phyloP scores from a whole-genome alignment of 2,329 filamentous ascomycete genomes.

The Trichoderma oligosporum region DNA sequence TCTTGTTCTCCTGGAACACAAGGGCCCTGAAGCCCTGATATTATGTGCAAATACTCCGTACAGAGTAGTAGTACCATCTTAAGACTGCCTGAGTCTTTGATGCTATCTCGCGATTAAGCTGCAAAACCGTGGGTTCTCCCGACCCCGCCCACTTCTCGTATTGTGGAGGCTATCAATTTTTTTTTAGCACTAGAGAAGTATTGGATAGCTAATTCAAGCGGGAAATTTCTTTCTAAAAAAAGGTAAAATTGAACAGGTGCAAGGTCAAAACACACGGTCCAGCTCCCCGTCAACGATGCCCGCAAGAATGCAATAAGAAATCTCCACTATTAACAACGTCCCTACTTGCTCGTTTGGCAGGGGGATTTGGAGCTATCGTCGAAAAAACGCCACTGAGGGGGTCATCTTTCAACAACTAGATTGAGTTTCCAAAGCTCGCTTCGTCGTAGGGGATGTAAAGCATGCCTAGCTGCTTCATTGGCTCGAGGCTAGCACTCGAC shows the following conservation, averaged over 20 bases:
- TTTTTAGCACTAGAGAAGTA: neutral
- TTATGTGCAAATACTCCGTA: neutral
- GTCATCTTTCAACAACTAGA: neutral
- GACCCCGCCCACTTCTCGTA: conserved; percentile 4
- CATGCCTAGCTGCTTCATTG: neutral
- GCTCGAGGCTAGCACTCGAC: neutral
- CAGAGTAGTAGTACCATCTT: neutral
- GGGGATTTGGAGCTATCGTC: conserved; percentile 5
- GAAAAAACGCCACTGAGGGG: conserved; percentile 7
- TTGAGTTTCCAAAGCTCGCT: neutral
- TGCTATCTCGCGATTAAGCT: neutral
- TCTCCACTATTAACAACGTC: conserved; percentile 3
- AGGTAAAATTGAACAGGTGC: conserved; percentile 4
- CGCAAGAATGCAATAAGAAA: neutral
- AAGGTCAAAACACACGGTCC: conserved; percentile 3
- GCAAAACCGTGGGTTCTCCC: neutral
- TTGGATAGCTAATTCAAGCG: neutral
- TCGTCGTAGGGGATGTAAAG: neutral
- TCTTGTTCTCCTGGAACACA: neutral
- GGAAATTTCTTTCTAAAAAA: no score
- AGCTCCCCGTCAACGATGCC: neutral
- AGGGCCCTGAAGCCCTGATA: neutral
- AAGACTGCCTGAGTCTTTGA: neutral
- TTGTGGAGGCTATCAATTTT: neutral
- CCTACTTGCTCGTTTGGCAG: neutral